A percentile compares a stretch with the other conserved stretches of the same genome.
These are phyloP conservation scores for Vitis rupestris DNA, from an alignment of 164 flowering plant species.

Conservation along the genomic window DNA sequence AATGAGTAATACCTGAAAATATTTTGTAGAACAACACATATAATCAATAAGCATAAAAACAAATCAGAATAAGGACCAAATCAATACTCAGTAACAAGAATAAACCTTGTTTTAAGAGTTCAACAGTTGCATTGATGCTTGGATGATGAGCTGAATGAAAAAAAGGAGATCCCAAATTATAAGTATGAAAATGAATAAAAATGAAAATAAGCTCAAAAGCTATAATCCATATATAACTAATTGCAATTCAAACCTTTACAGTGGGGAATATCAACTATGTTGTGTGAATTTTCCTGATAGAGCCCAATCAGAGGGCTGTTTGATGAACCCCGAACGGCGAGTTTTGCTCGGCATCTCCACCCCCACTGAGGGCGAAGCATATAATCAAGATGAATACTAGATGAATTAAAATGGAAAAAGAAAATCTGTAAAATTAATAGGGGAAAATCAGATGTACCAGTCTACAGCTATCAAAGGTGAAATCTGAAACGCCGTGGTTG, in stretches of 20 bases:
- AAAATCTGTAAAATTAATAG: background rate
- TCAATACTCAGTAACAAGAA: background rate
- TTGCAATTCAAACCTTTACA: slow-evolving; percentile 57
- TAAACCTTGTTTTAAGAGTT: slow-evolving; percentile 67
- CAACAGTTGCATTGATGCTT: slow-evolving; percentile 81
- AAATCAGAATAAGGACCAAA: background rate
- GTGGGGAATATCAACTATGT: slow-evolving; percentile 80
- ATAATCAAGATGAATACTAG: background rate
- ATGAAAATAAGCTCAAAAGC: background rate
- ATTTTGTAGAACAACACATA: too few species aligned
- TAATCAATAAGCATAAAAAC: background rate
- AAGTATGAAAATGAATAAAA: background rate
- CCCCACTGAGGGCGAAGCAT: slow-evolving; percentile 50
- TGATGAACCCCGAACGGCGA: slow-evolving; percentile 85
- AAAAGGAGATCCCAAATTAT: background rate
- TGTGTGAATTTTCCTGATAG: slow-evolving; percentile 86
- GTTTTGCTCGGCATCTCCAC: slow-evolving; percentile 96
- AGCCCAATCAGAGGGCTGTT: slow-evolving; percentile 70
- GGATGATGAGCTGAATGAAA: slow-evolving; percentile 89
- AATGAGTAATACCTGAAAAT: slow-evolving; percentile 55
- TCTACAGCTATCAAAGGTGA: slow-evolving; percentile 65
- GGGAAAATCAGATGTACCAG: slow-evolving; percentile 36
- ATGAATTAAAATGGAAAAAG: background rate
- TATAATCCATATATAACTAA: background rate
- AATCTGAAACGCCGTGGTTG: slow-evolving; percentile 51